Evolutionary conservation across 345 rosid species (phyloP).

Genomic region (Turritis glabra): DNA sequence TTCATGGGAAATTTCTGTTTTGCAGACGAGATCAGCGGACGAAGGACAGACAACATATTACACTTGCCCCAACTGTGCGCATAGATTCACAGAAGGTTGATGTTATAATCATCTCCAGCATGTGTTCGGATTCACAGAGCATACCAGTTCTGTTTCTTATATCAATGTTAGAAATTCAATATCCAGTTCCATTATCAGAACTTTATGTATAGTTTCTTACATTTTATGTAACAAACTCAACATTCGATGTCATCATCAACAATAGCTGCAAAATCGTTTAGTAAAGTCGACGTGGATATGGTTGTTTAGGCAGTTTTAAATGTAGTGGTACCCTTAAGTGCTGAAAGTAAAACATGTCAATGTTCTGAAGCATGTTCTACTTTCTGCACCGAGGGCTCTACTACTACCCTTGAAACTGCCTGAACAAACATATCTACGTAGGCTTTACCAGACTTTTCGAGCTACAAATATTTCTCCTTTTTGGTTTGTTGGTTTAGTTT

Average conservation of each 20-base stretch:
- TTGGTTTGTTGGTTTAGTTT: not conserved
- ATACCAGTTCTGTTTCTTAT: conserved; percentile 20
- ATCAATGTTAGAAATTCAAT: not conserved
- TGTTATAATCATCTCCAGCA: not conserved
- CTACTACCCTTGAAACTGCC: not conserved
- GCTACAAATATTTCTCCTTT: not conserved
- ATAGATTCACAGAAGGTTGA: conserved; percentile 45
- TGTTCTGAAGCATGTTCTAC: not conserved
- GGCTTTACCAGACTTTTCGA: not conserved
- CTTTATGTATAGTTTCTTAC: not conserved
- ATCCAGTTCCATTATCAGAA: not conserved
- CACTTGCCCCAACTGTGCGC: conserved; percentile 39
- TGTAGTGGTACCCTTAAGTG: not conserved
- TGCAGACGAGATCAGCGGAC: conserved; percentile 42
- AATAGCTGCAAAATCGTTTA: not conserved
- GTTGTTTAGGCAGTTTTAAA: not conserved
- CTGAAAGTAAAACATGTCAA: not conserved
- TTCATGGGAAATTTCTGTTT: not conserved
- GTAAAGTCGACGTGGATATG: not conserved
- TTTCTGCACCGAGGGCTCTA: not conserved
- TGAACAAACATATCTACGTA: not conserved
- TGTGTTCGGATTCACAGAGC: not conserved
- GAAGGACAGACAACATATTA: conserved; percentile 42
- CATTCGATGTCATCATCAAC: not conserved
- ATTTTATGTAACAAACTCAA: not conserved